Evolutionary conservation across 108 stramenopile genomes (phyloP).

Genomic region (Pseudonitzschia multiseries): DNA sequence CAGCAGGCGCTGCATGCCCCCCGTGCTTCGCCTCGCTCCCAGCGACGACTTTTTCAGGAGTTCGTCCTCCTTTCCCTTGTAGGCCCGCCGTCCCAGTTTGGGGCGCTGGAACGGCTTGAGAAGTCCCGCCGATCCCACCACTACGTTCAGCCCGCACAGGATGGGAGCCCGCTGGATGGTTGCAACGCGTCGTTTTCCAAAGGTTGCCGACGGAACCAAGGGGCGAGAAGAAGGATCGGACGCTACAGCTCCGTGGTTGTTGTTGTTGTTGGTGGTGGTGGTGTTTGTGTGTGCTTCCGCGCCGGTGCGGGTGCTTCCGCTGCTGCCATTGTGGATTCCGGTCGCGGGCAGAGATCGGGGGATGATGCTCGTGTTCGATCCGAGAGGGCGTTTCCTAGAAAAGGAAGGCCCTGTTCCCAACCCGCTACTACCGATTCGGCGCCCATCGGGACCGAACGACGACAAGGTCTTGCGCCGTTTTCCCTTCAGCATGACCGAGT

Average conservation of each 20-base stretch:
- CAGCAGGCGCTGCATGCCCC: slow-evolving; percentile 78
- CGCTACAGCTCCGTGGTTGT: not conserved
- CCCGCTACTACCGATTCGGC: not conserved
- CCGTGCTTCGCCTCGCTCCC: slow-evolving; percentile 66
- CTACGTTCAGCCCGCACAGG: slow-evolving; percentile 54
- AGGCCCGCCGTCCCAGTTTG: slow-evolving; percentile 72
- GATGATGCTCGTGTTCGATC: not conserved
- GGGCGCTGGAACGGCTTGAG: slow-evolving; percentile 79
- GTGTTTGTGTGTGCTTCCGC: too few relatives aligned
- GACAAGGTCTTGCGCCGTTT: slow-evolving; percentile 11
- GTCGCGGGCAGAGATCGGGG: not conserved
- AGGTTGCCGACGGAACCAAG: not conserved
- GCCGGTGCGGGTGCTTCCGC: too few relatives aligned
- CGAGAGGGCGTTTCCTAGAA: slow-evolving; percentile 6
- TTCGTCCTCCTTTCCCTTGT: slow-evolving; percentile 58
- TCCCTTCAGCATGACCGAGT: not conserved
- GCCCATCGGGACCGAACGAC: slow-evolving; percentile 21
- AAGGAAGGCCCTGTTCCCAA: not conserved
- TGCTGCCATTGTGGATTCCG: not conserved
- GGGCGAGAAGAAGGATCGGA: not conserved
- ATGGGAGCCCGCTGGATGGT: slow-evolving; percentile 60
- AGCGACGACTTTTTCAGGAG: slow-evolving; percentile 55
- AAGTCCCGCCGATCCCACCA: slow-evolving; percentile 22
- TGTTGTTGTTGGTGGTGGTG: not conserved
- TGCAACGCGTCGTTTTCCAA: slow-evolving; percentile 2